Conservation (phyloP, 257 asterid species). For the Cynanchum wilfordii region DNA sequence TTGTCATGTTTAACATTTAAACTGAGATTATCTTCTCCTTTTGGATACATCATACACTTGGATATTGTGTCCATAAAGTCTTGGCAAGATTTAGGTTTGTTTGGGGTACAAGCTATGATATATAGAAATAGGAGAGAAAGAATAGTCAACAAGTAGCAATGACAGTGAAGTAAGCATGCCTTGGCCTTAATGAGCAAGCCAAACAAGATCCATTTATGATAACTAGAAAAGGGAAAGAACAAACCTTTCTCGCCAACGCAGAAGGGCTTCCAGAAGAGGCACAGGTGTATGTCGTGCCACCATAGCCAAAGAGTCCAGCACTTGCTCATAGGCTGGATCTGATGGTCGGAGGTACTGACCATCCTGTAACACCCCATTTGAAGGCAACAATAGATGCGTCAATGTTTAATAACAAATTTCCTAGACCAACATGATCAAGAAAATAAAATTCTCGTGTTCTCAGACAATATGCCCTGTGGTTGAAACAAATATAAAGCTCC, state of each 20-base stretch:
- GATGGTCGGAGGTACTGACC: slow-evolving; percentile 99
- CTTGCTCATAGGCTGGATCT: slow-evolving; percentile 99
- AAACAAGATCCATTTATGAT: not conserved
- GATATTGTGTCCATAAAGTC: not conserved
- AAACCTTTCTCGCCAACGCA: slow-evolving; percentile 96
- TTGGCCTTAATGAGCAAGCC: not conserved
- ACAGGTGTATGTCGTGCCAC: slow-evolving; percentile 98
- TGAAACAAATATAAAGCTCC: not conserved
- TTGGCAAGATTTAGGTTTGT: not conserved
- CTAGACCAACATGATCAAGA: not conserved
- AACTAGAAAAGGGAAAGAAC: slow-evolving; percentile 9
- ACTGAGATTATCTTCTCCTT: not conserved
- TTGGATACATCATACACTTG: not conserved
- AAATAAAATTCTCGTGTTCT: not conserved
- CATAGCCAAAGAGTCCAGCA: slow-evolving; percentile 96
- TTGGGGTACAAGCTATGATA: not conserved
- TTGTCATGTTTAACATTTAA: not conserved
- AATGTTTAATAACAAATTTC: not conserved
- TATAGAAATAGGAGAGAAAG: not conserved
- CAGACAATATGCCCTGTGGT: not conserved
- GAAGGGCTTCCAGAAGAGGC: slow-evolving; percentile 94
- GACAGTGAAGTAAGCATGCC: not conserved
- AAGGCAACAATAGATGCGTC: slow-evolving; percentile 4
- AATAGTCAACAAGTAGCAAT: not conserved
- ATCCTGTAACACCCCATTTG: slow-evolving; percentile 53